phyloP scores from a whole-genome alignment of 352 stramenopile species.

The Phytophthora tubulina region DNA sequence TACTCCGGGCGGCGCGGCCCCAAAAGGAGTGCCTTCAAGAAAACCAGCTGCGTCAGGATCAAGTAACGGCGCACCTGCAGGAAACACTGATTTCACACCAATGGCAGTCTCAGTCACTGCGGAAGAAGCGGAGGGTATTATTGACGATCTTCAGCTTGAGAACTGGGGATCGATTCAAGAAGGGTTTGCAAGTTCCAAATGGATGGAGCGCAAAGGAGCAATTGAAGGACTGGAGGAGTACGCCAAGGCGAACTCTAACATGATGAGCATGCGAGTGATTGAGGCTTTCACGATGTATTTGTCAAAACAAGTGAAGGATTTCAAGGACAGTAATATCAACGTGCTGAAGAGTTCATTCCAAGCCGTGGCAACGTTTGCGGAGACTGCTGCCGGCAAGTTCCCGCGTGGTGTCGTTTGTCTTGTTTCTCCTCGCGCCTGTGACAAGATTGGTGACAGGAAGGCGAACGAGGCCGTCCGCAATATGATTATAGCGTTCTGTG shows the following conservation, averaged over 20 bases:
- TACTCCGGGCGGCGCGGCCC: conserved; percentile 16
- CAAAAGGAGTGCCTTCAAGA: conserved; percentile 42
- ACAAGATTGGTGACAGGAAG: conserved; percentile 89
- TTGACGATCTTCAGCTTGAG: conserved; percentile 70
- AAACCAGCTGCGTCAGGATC: conserved; percentile 34
- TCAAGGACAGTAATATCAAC: conserved; percentile 92
- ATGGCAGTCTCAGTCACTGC: conserved; percentile 68
- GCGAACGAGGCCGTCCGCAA: conserved; percentile 68
- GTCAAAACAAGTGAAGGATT: conserved; percentile 82
- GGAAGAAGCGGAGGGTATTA: conserved; percentile 74
- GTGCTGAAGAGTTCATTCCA: conserved; percentile 89
- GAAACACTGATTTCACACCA: conserved; percentile 65
- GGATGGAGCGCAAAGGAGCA: conserved; percentile 83
- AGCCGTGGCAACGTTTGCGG: conserved; percentile 78
- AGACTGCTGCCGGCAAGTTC: conserved; percentile 67
- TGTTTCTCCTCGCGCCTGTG: conserved; percentile 70
- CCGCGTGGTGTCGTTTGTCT: conserved; percentile 78
- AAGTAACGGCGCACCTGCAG: conserved; percentile 17
- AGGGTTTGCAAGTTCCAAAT: conserved; percentile 80
- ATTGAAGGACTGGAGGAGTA: conserved; percentile 79
- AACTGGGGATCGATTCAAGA: conserved; percentile 62
- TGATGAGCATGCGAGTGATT: conserved; percentile 71
- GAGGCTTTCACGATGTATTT: conserved; percentile 84
- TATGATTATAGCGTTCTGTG: conserved; percentile 85
- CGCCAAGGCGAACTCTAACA: conserved; percentile 53